These are phyloP conservation scores for Lodderomyces margitis DNA, from an alignment of 1,139 yeast species.

Conservation along the genomic window DNA sequence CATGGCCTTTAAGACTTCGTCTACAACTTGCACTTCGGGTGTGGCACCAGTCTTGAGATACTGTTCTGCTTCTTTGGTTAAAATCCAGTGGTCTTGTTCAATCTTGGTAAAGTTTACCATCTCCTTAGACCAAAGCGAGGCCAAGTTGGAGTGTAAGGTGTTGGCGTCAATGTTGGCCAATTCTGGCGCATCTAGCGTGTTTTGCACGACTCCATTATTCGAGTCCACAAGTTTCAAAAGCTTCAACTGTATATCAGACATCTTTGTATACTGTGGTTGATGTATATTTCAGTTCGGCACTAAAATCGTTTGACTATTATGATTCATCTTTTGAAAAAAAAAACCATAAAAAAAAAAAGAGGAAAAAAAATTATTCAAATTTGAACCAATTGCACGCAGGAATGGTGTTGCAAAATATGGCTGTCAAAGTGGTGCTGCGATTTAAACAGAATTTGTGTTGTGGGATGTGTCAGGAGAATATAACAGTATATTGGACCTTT, in stretches of 20 bases:
- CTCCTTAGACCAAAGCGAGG: constrained; percentile 79
- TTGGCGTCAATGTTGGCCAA: constrained; percentile 37
- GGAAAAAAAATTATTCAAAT: not conserved
- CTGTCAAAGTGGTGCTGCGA: not conserved
- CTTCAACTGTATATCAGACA: constrained; percentile 6
- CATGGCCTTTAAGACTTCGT: constrained; percentile 69
- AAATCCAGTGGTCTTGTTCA: constrained; percentile 73
- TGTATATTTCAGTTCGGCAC: not conserved
- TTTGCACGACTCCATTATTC: constrained; percentile 54
- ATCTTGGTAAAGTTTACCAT: constrained; percentile 75
- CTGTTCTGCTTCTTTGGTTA: constrained; percentile 81
- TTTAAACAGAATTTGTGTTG: too few species aligned
- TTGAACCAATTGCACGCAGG: not conserved
- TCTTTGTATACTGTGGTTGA: not conserved
- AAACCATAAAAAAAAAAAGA: not conserved
- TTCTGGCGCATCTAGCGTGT: constrained; percentile 59
- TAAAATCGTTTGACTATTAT: not conserved
- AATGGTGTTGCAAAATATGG: not conserved
- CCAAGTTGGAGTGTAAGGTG: constrained; percentile 67
- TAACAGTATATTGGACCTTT: too few species aligned
- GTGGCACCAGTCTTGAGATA: constrained; percentile 72
- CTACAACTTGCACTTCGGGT: constrained; percentile 81
- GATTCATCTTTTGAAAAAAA: constrained; percentile 1
- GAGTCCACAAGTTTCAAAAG: constrained; percentile 64
- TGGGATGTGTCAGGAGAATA: too few species aligned